Base-by-base conservation (phyloP, 139 green algal species). In the Chlamydomonas sp. region DNA sequence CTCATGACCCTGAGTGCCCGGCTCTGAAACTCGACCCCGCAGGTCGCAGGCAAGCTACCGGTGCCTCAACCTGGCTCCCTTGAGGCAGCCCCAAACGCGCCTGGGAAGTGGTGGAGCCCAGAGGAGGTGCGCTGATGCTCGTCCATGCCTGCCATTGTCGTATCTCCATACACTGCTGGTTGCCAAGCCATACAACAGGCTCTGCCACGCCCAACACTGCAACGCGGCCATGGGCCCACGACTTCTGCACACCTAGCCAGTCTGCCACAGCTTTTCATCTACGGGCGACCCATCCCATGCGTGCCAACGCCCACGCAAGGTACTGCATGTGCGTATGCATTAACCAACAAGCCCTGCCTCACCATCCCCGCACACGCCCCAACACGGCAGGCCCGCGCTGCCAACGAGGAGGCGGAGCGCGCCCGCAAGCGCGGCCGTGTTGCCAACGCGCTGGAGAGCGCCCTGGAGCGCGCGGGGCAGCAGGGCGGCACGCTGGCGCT, bases 361-460 rank as follows among this genome's bases (percentile, higher is more conserved):
- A 58, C 58, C 58, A 12, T 14, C 31, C 12, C 76, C 17, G 59
- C 57, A 87, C 31, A 49, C 31, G 31, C 31, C 31, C 31, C 31
- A 49, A 49, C 31, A 49, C 31, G 6, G 67, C 71, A 92, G 88
- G 84, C 89, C 10, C 57, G 66, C 1, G 71, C 77, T 0, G 88
- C 88, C 5, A 89, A 87, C 0, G 86, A 94, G 3, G 88, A 91
- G 67, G 88, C 88, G 4, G 89, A 88, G 62, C 63, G 75, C 5
- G 68, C 78, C 6, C 84, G 90, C 68, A 80, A 90, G 67, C 80
- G 80, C 63, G 89, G 66, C 83, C 89, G 89, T 63, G 78, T 90
- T 60, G 49, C 74, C 68, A 84, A 94, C n/a, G 83, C 82, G 77
- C 77, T 96, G 58, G 91, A 94, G 89, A 66, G 64, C 5, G 88